Evolutionary conservation across 148 eudicot species (phyloP).

Genomic region (Amaranthus palmeri): DNA sequence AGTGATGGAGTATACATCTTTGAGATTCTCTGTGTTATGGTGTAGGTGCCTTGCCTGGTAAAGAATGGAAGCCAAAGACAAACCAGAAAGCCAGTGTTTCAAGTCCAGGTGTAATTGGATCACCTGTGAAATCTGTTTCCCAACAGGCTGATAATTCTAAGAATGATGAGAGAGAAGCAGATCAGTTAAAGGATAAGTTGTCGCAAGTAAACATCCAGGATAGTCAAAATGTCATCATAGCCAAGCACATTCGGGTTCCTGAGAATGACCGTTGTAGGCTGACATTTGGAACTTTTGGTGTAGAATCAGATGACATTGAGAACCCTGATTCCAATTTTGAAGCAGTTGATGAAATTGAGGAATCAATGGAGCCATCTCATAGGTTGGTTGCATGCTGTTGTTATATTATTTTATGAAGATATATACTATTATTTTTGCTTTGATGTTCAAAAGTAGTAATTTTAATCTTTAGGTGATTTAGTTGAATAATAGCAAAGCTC

Average conservation of each 20-base stretch:
- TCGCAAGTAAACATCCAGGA: constrained; percentile 40
- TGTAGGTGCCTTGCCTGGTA: constrained; percentile 56
- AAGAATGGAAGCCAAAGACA: constrained; percentile 95
- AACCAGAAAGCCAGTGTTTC: constrained; percentile 42
- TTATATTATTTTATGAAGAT: not conserved
- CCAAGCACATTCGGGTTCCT: constrained; percentile 81
- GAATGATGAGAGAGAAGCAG: constrained; percentile 35
- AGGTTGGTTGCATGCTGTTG: constrained; percentile 40
- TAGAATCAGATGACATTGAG: constrained; percentile 36
- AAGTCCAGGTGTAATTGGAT: constrained; percentile 62
- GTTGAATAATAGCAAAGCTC: not conserved
- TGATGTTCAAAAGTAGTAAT: not conserved
- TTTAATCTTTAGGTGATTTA: not conserved
- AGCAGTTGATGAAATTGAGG: constrained; percentile 34
- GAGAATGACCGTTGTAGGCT: constrained; percentile 64
- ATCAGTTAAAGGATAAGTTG: constrained; percentile 47
- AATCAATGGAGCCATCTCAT: constrained; percentile 34
- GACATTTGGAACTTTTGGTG: constrained; percentile 79
- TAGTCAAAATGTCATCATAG: constrained; percentile 80
- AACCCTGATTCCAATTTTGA: constrained; percentile 31
- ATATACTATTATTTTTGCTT: not conserved
- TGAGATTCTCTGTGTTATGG: not conserved
- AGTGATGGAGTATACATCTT: not conserved
- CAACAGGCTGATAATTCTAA: constrained; percentile 34
- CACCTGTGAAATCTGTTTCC: constrained; percentile 53